Conservation (phyloP, 257 asterid genomes). For the Solanum lycopersicoides region DNA sequence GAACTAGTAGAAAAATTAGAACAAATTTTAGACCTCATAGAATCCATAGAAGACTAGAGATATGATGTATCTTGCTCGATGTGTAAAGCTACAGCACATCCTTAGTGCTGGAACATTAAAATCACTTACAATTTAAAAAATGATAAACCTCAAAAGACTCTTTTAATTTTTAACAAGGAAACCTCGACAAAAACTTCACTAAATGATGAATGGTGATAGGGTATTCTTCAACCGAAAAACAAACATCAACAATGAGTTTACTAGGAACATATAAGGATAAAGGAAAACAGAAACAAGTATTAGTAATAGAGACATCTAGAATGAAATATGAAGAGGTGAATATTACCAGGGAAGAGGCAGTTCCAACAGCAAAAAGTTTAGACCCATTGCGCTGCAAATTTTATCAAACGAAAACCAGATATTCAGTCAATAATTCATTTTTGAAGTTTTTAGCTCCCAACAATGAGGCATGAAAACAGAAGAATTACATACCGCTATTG, state of each 20-base stretch:
- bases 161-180: background rate
- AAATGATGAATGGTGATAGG: too few species aligned
- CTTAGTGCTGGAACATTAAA: background rate
- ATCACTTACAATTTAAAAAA: background rate
- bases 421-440: background rate
- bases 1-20: background rate
- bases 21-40: background rate
- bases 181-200: background rate
- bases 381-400: constrained; percentile 73
- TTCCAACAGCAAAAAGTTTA: constrained; percentile 93
- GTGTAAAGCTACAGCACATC: background rate
- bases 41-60: background rate
- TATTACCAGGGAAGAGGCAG: constrained; percentile 84
- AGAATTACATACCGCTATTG: constrained; percentile 53
- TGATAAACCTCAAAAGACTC: background rate
- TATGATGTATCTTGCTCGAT: background rate
- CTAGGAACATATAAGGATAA: too few species aligned
- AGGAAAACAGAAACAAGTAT: background rate
- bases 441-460: background rate
- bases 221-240: too few species aligned
- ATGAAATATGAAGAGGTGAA: background rate
- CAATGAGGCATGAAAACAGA: background rate
- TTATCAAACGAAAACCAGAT: background rate
- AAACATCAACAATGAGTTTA: too few species aligned
- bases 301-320: background rate